Evolutionary conservation across 1,284 basidiomycete species (phyloP), one percentile per base, ranked within the genome.

Genomic region (Apiotrichum porosum): DNA sequence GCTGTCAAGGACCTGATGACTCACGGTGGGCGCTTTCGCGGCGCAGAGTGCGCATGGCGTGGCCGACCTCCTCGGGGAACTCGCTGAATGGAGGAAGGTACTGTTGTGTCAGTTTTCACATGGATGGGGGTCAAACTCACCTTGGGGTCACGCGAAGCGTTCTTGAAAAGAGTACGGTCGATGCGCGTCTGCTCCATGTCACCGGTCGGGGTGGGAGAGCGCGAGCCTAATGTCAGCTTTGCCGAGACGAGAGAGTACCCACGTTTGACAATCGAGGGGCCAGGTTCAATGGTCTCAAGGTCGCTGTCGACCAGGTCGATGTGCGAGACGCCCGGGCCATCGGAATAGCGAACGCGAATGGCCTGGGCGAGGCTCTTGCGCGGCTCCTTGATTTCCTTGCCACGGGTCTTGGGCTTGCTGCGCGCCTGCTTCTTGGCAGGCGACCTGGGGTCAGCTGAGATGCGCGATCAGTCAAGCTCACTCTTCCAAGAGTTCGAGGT

Each of bases 401-500:
- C 53, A 18, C 46, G 43, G 24, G 37, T 21, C 30, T 51, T 54
- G 26, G 51, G 49, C 34, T 47, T 51, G 18, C 31, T 34, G 18
- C 40, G 31, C 21, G 42, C 26, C 40, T 42, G 40, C 21, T 35
- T 18, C 33, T 6, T 30, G 15, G 31, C 42, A 17, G 53, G 49
- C 21, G 53, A 55, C 23, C 54, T 56, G 41, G 10, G 0, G 23
- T 39, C 19, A 41, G 37, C 38, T 33, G 19, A 21, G 22, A 10
- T 34, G 17, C 17, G 42, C 28, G 19, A 9, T n/a, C 9, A 15
- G 15, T 10, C 23, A 19, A n/a, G 60, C 66, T 31, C 37, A 68
- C 65, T 68, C 66, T 38, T 65, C 65, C 49, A 69, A 74, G n/a
- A 93, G 70, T 5, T 88, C 88, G 8, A 94, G 84, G 54, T 87